phyloP scores from a whole-genome alignment of 352 stramenopile species.

The Phytophthora pinifolia region DNA sequence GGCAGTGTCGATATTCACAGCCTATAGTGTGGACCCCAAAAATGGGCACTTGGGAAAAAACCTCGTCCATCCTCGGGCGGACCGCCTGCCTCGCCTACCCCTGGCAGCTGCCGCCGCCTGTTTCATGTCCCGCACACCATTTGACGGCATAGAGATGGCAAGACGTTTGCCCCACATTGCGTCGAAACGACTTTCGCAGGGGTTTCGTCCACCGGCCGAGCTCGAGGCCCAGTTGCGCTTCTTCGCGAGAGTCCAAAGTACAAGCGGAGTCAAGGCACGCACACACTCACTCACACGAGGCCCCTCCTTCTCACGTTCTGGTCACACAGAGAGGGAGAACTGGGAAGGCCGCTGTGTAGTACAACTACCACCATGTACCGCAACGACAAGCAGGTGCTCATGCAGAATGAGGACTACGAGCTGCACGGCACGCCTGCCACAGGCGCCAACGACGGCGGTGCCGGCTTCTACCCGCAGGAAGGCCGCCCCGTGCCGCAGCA shows the following conservation, averaged over 20 bases:
- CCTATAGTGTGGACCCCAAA: too few species aligned
- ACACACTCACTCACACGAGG: conserved; percentile 1
- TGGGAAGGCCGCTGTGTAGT: conserved; percentile 15
- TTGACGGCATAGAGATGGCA: conserved; percentile 8
- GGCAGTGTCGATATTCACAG: too few species aligned
- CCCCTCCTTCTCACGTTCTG: background rate
- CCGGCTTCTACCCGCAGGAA: conserved; percentile 48
- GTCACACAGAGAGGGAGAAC: too few species aligned
- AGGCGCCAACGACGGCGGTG: conserved; percentile 48
- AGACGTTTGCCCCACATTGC: conserved; percentile 13
- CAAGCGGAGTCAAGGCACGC: background rate
- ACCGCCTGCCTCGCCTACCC: background rate
- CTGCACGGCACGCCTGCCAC: conserved; percentile 56
- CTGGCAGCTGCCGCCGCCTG: too few species aligned
- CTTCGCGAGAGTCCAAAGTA: conserved; percentile 31
- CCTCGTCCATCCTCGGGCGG: conserved; percentile 21
- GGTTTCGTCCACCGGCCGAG: conserved; percentile 16
- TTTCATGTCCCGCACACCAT: too few species aligned
- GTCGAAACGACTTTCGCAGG: conserved; percentile 19
- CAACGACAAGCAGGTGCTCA: conserved; percentile 38
- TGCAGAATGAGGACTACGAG: conserved; percentile 58
- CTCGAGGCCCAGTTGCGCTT: conserved; percentile 33
- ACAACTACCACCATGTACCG: conserved; percentile 42
- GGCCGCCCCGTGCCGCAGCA: conserved; percentile 50
- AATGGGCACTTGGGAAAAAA: conserved; percentile 14